Evolutionary conservation across 2,329 filamentous ascomycete genomes (phyloP).

Genomic region (Ascochyta lentis): DNA sequence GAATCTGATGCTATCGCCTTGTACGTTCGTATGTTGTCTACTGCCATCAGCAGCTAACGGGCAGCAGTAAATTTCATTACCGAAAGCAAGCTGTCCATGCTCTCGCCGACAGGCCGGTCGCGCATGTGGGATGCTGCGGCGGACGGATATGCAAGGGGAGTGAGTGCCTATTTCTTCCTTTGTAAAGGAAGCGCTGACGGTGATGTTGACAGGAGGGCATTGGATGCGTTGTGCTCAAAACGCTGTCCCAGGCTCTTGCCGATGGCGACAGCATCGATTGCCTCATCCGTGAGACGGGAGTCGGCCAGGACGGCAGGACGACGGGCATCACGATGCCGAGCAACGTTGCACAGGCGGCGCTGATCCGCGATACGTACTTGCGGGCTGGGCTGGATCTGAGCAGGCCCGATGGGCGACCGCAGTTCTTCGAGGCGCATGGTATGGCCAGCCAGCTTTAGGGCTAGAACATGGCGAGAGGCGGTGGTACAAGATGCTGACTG

Average conservation of each 20-base stretch:
- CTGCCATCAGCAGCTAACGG: no score
- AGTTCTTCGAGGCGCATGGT: slow-evolving; percentile 33
- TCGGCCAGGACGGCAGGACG: slow-evolving; percentile 60
- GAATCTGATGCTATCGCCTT: slow-evolving; percentile 5
- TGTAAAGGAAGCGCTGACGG: no score
- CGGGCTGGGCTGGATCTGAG: slow-evolving; percentile 43
- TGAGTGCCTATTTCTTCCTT: no score
- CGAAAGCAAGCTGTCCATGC: slow-evolving; percentile 25
- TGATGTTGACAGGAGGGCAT: slow-evolving; percentile 11
- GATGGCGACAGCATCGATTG: slow-evolving; percentile 60
- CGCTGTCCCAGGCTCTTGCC: slow-evolving; percentile 45
- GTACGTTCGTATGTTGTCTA: no score
- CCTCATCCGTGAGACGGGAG: slow-evolving; percentile 49
- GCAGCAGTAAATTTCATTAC: not conserved
- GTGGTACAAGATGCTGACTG: no score
- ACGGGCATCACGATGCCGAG: slow-evolving; percentile 49
- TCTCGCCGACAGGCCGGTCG: no score
- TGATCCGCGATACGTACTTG: slow-evolving; percentile 48
- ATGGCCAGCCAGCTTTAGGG: no score
- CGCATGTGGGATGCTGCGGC: slow-evolving; percentile 41
- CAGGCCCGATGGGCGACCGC: slow-evolving; percentile 1
- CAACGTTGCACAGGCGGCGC: slow-evolving; percentile 40
- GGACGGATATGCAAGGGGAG: slow-evolving; percentile 67
- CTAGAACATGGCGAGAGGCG: no score
- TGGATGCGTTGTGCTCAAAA: slow-evolving; percentile 59